Percentiles rank a stretch among this genome's conserved stretches.
These are phyloP conservation scores for Carex arenaria DNA, from an alignment of 202 grass and related monocot species.

Conservation along the genomic window DNA sequence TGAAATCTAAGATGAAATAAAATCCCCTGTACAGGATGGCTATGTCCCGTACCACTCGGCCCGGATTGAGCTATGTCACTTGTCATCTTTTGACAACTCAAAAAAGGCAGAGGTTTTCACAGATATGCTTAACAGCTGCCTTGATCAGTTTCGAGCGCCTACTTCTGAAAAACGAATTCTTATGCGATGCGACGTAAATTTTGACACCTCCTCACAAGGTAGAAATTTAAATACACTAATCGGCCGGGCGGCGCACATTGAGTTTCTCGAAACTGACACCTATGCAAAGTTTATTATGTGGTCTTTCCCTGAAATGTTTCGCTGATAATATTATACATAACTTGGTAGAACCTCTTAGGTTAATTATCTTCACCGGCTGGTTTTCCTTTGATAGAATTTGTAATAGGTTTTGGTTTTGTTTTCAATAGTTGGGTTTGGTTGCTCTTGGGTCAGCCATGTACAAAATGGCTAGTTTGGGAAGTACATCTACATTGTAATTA, in stretches of 20 bases:
- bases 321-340: slow-evolving; percentile 33
- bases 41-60: slow-evolving; percentile 95
- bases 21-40: slow-evolving; percentile 49
- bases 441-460: not conserved
- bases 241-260: slow-evolving; percentile 78
- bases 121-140: slow-evolving; percentile 93
- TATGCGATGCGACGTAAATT: slow-evolving; percentile 83
- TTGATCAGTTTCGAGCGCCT: slow-evolving; percentile 69
- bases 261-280: slow-evolving; percentile 75
- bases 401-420: slow-evolving; percentile 16
- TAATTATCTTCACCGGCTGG: slow-evolving; percentile 6
- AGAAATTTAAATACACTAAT: slow-evolving; percentile 83
- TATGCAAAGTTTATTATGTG: slow-evolving; percentile 97
- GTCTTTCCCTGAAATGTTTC: slow-evolving; percentile 73
- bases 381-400: slow-evolving; percentile 17
- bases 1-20: not conserved
- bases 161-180: slow-evolving; percentile 54
- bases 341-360: slow-evolving; percentile 3
- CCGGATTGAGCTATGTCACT: slow-evolving; percentile 67
- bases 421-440: slow-evolving; percentile 5
- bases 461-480: slow-evolving; percentile 6
- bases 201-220: slow-evolving; percentile 57
- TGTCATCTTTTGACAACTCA: slow-evolving; percentile 58
- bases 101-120: slow-evolving; percentile 68
- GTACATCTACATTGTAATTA: slow-evolving; percentile 6